Base-by-base conservation (phyloP, 257 asterid species). In the Fraxinus pennsylvanica region DNA sequence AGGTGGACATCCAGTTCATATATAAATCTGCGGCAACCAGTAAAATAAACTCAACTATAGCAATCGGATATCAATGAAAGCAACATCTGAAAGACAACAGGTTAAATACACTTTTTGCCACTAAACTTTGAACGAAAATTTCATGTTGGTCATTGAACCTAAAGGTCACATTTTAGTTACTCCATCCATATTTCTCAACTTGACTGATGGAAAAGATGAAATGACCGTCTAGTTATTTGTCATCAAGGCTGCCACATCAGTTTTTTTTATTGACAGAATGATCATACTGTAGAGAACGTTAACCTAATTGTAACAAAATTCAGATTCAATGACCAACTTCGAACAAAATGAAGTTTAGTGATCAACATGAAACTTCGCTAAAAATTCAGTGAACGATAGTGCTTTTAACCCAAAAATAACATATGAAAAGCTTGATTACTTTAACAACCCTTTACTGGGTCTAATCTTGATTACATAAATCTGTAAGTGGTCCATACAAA, bases 1-100 rank as follows among this genome's bases (percentile, higher is more conserved):
- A 92, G 84, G 78, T 94, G 99, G 78, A 33, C 93, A 69, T 94
- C 97, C 84, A 94, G 27, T 86, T 89, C 97, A 47, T 94, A 94
- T 32, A 94, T 85, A 76, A 85, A 75, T 27, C 98, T 94, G 87
- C 12, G 27, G n/a, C 63, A 68, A 73, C 5, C 71, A 29, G 67
- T 25, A 25, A 19, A 63, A 63, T 59, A 63, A 63, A 63, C 36
- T 63, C 35, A 63, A 10, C 2, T 63, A 19, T 63, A 27, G n/a
- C 69, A 63, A 36, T 63, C 0, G 69, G 69, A n/a, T n/a, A 59
- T 59, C 67, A 59, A 59, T n/a, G 67, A n/a, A n/a, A 59, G 67
- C 21, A 59, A 59, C 27, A 59, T 59, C 67, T 59, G 67, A 63
- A 63, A 63, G 29, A 0, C 10, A 63, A 9, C n/a, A 9, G 69